Evolutionary conservation across 2,329 filamentous ascomycete species (phyloP), one percentile per base, ranked within the genome.

Genomic region (Aspergillus pseudoviridinutans): DNA sequence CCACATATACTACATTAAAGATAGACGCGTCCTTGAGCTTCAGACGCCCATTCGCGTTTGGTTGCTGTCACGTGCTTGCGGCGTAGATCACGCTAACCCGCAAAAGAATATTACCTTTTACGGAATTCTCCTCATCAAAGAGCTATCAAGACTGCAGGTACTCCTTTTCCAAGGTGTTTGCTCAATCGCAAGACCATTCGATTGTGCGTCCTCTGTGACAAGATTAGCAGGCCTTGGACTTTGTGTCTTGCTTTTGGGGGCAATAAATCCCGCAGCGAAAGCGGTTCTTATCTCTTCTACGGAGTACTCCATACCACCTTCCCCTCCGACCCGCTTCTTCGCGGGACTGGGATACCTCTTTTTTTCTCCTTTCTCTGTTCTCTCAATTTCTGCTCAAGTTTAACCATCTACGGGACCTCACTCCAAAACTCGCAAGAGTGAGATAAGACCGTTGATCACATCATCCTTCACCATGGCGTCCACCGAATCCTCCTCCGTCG

Each of bases 401-500:
- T 14, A 49, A 50, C 28, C 49, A 46, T 53, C 52, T 49, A 24
- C 25, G 50, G 47, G 25, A 20, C 47, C 44, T 51, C 10, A 47
- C 10, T 41, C 46, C 51, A 44, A 54, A 20, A 25, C 20, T 49
- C 29, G 27, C 52, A 51, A 47, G 56, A 55, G 57, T 57, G 51
- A 53, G 29, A 52, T 4, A 42, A 51, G 49, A 41, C 4, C 9
- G 29, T 38, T 47, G 6, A 53, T 53, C 49, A 24, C 29, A 29
- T 47, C 56, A 64, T 51, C 58, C 72, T 72, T 46, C 57, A 65
- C 52, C 58, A 72, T 72, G 68, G 61, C 62, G 35, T 53, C 63
- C 49, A 35, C 62, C 38, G 64, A 72, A 25, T 49, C 67, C 29
- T 59, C 63, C 59, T 63, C 66, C n/a, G 44, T 61, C 14, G 66